Percentiles rank a stretch among this genome's conserved stretches.
These are phyloP conservation scores for Aquilaria yunnanensis DNA, from an alignment of 345 rosid species.

Conservation along the genomic window DNA sequence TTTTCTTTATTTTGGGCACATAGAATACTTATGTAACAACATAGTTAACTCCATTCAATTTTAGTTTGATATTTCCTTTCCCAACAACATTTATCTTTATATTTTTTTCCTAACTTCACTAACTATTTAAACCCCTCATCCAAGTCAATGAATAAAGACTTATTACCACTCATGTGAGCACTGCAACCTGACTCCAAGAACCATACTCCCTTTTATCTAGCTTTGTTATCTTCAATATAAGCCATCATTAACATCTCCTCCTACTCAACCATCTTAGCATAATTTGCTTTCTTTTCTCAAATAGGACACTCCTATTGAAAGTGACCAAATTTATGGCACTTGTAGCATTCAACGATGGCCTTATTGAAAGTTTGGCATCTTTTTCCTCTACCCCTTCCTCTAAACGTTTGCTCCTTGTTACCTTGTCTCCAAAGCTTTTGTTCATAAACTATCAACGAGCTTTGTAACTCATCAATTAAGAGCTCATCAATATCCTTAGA, in stretches of 20 bases:
- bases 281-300: slow-evolving; percentile 2
- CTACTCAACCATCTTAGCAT: background rate
- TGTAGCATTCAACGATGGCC: too few relatives aligned
- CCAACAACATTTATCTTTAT: background rate
- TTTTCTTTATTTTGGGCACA: too few relatives aligned
- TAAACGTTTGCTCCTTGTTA: too few relatives aligned
- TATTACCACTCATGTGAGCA: background rate
- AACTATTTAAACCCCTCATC: background rate
- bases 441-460: background rate
- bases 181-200: background rate
- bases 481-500: background rate
- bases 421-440: background rate
- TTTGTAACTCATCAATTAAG: background rate
- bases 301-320: slow-evolving; percentile 5
- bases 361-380: too few relatives aligned
- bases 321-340: too few relatives aligned
- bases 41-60: background rate
- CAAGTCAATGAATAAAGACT: background rate
- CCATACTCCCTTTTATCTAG: background rate
- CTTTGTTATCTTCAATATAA: background rate
- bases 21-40: too few relatives aligned
- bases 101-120: background rate
- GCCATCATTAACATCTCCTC: slow-evolving; percentile 8
- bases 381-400: too few relatives aligned
- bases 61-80: background rate